A percentile compares a stretch with the other conserved stretches of the same genome.
These are phyloP conservation scores for Syzygium oleosum DNA, from an alignment of 345 rosid species.

Conservation along the genomic window DNA sequence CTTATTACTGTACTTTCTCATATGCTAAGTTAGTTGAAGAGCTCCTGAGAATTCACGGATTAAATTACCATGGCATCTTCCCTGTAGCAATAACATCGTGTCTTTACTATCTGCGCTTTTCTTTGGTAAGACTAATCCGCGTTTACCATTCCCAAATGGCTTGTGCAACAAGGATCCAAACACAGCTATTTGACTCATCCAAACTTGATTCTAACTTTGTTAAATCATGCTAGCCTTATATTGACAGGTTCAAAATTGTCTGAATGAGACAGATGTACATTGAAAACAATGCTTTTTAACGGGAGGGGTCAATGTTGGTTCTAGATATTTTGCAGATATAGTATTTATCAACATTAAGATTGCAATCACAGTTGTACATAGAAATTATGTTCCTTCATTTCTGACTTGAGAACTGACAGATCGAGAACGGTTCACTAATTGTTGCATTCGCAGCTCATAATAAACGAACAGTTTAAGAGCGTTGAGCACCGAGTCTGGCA, in stretches of 20 bases:
- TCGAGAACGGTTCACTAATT: background rate
- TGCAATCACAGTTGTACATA: too few relatives aligned
- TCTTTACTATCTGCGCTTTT: background rate
- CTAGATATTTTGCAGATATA: too few relatives aligned
- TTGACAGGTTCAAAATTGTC: too few relatives aligned
- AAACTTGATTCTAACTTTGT: too few relatives aligned
- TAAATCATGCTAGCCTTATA: too few relatives aligned
- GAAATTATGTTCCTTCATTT: background rate
- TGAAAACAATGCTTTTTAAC: too few relatives aligned
- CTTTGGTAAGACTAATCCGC: background rate
- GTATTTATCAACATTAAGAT: too few relatives aligned
- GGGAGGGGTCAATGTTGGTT: too few relatives aligned
- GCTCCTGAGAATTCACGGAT: too few relatives aligned
- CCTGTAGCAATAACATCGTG: background rate
- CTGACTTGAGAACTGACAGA: background rate
- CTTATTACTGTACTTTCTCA: background rate
- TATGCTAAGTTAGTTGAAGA: background rate
- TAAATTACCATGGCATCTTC: background rate
- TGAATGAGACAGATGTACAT: background rate
- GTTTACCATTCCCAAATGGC: too few relatives aligned
- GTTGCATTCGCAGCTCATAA: background rate
- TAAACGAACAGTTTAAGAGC: background rate
- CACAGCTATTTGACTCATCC: too few relatives aligned
- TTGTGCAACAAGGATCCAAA: too few relatives aligned
- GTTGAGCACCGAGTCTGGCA: background rate